These are phyloP conservation scores for Suhomyces chickasaworum DNA, from an alignment of 1,139 yeast species.

Conservation along the genomic window DNA sequence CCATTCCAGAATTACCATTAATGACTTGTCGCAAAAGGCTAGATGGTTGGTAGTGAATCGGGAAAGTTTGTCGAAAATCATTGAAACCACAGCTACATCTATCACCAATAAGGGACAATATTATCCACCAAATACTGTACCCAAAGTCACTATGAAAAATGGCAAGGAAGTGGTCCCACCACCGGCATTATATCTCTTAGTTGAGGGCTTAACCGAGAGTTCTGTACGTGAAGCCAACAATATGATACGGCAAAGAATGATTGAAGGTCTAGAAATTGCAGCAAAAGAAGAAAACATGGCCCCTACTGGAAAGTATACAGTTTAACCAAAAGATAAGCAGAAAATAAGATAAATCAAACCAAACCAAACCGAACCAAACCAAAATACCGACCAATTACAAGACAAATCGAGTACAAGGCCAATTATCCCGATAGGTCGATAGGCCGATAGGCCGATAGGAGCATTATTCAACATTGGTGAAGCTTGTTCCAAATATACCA, in stretches of 20 bases:
- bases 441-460: no score
- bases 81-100: conserved; percentile 74
- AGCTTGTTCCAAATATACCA: no score
- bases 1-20: conserved; percentile 74
- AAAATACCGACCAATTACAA: no score
- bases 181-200: conserved; percentile 73
- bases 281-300: conserved; percentile 43
- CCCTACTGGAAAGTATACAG: conserved; percentile 44
- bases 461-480: no score
- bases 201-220: conserved; percentile 73
- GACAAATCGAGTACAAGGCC: no score
- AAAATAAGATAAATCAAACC: no score
- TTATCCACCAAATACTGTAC: conserved; percentile 59
- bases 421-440: no score
- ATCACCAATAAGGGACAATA: conserved; percentile 83
- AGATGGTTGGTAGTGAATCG: conserved; percentile 81
- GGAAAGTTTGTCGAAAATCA: conserved; percentile 63
- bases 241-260: conserved; percentile 59
- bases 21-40: conserved; percentile 83
- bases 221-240: conserved; percentile 69
- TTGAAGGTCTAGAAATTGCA: conserved; percentile 57
- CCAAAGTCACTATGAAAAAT: conserved; percentile 32
- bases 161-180: conserved; percentile 51
- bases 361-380: no score
- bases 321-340: no score